These are phyloP conservation scores for Yamadazyma sp. DNA, from an alignment of 1,139 yeast genomes.

Conservation along the genomic window DNA sequence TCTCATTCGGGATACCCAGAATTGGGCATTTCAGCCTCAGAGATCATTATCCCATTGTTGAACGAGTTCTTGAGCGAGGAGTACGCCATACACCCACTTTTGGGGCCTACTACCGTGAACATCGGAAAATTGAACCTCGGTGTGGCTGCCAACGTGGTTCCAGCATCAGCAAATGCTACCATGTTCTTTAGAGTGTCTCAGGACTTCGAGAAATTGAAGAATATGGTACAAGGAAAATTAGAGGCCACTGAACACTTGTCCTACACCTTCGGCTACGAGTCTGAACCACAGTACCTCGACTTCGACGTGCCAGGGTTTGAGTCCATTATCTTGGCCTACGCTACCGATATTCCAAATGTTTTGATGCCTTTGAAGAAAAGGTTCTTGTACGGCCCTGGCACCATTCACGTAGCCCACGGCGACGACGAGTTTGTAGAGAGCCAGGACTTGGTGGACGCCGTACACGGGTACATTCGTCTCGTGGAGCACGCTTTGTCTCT, in stretches of 20 bases:
- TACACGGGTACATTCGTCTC: constrained; percentile 56
- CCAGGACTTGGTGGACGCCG: constrained; percentile 50
- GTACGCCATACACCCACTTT: constrained; percentile 50
- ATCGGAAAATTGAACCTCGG: constrained; percentile 62
- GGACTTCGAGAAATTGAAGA: constrained; percentile 37
- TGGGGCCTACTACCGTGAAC: constrained; percentile 65
- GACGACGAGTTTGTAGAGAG: constrained; percentile 57
- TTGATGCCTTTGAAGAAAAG: constrained; percentile 35
- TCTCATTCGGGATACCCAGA: constrained; percentile 74
- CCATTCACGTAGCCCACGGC: constrained; percentile 65
- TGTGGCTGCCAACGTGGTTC: constrained; percentile 61
- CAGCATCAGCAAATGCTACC: constrained; percentile 55
- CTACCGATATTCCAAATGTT: constrained; percentile 65
- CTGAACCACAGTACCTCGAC: constrained; percentile 52
- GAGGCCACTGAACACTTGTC: constrained; percentile 27
- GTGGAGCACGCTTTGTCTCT: constrained; percentile 25
- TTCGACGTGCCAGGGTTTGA: constrained; percentile 67
- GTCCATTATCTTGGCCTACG: constrained; percentile 52
- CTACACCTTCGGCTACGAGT: constrained; percentile 18
- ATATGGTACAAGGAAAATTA: constrained; percentile 35
- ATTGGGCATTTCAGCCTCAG: constrained; percentile 63
- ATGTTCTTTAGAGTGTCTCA: constrained; percentile 57
- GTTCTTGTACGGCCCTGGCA: constrained; percentile 70
- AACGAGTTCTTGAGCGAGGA: constrained; percentile 29
- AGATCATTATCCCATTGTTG: constrained; percentile 53